Evolutionary conservation across 306 rosid genomes (phyloP), one percentile per base, ranked within the genome.

Genomic region (Casuarina equisetifolia): DNA sequence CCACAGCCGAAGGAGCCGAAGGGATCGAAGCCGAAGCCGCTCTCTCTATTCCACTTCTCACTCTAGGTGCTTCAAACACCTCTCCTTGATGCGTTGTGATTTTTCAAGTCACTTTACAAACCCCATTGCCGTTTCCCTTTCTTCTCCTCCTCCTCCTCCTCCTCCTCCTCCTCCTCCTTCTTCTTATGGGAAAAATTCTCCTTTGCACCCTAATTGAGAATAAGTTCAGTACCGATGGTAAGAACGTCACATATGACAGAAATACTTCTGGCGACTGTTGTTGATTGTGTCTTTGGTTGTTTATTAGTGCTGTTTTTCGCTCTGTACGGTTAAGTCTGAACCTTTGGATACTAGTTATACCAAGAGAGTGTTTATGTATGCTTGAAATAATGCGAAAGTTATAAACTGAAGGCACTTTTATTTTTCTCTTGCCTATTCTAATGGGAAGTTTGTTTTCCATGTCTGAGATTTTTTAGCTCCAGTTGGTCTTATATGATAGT

Each of bases 11-110:
- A 79, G 84, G 84, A 81, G 82, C 82, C 83, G 86, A 15, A 69
- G 88, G 78, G 82, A 86, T 55, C 79, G 84, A 51, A 75, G 79
- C 78, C 83, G 79, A 76, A 80, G 82, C 51, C 83, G 82, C 62
- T 84, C 90, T 2, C 86, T 87, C 12, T 84, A 83, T 49, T 79
- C 86, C 73, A 64, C 55, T 49, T 70, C 75, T 7, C 76, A 68
- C 64, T 46, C 83, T 70, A 83, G 85, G 83, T 83, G 20, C 35
- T 55, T 19, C 19, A 55, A 7, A 46, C 50, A 46, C 8, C 10
- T 46, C 50, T 46, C 12, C 2, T 46, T 6, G 50, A 46, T 46
- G 8, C 8, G 50, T 46, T 6, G 50, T 46, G 7, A 6, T 46
- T 46, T 46, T 46, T 46, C 50, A 46, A 46, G 0, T 46, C 50